Conservation (phyloP, 108 stramenopile genomes). For the Pseudonitzschia pungens region DNA sequence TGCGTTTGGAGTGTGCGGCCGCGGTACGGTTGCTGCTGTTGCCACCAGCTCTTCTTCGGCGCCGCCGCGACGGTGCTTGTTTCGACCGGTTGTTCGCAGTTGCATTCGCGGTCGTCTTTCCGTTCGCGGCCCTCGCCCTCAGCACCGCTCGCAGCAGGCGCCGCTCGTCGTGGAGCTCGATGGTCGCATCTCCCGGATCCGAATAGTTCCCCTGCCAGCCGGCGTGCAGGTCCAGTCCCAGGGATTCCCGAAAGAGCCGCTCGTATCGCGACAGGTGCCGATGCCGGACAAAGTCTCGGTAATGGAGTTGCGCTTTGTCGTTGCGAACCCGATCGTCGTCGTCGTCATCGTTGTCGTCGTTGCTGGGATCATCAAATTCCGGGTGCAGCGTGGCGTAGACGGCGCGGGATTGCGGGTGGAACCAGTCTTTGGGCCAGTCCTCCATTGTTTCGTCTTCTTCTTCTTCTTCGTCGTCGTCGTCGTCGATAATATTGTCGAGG, state of each 20-base stretch:
- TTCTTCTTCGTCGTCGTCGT: background rate
- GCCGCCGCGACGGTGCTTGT: background rate
- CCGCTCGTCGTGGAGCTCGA: conserved; percentile 1
- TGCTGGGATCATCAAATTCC: background rate
- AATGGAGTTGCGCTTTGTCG: background rate
- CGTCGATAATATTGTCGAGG: too few relatives aligned
- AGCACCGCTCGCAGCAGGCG: background rate
- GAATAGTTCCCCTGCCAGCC: conserved; percentile 49
- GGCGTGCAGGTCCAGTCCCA: conserved; percentile 20
- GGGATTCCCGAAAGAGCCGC: conserved; percentile 24
- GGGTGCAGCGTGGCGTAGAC: conserved; percentile 30
- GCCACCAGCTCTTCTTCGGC: background rate
- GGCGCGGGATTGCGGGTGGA: conserved; percentile 17
- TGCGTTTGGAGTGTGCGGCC: background rate
- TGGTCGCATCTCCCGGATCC: background rate
- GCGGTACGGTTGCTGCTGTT: background rate
- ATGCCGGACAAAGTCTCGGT: conserved; percentile 36
- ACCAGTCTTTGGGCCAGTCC: conserved; percentile 1
- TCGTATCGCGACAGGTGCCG: conserved; percentile 58
- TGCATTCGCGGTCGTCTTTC: background rate
- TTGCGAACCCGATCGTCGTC: background rate
- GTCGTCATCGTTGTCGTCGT: conserved; percentile 7
- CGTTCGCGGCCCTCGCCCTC: background rate
- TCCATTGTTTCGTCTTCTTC: too few relatives aligned
- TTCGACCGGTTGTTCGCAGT: background rate